These are phyloP conservation scores for Linderniella brevidens DNA, from an alignment of 257 asterid genomes.

Conservation along the genomic window DNA sequence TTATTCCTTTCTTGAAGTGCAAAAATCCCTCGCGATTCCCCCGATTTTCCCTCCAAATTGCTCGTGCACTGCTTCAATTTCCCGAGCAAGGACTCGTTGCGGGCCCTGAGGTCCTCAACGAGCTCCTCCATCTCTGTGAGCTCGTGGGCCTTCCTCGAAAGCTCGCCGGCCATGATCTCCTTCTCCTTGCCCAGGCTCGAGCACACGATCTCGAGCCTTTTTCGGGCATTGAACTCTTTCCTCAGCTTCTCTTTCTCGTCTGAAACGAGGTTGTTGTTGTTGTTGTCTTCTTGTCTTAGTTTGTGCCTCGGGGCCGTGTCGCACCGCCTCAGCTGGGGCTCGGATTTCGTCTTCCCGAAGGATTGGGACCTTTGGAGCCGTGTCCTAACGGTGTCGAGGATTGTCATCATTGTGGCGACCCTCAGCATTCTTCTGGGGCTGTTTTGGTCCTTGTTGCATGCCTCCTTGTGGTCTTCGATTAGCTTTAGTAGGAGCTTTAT, in stretches of 20 bases:
- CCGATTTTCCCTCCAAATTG: not conserved
- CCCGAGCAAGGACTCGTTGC: slow-evolving; percentile 23
- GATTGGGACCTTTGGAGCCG: slow-evolving; percentile 54
- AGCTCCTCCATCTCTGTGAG: slow-evolving; percentile 42
- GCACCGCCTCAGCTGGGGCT: slow-evolving; percentile 22
- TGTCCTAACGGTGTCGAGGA: slow-evolving; percentile 41
- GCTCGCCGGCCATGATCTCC: slow-evolving; percentile 57
- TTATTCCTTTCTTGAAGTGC: slow-evolving; percentile 29
- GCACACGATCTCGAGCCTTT: slow-evolving; percentile 55
- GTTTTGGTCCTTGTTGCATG: slow-evolving; percentile 30
- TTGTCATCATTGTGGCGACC: slow-evolving; percentile 81
- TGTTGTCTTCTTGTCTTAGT: slow-evolving; percentile 18
- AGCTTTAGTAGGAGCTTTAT: slow-evolving; percentile 47
- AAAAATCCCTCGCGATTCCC: slow-evolving; percentile 12
- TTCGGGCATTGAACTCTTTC: slow-evolving; percentile 34
- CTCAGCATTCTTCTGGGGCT: slow-evolving; percentile 66
- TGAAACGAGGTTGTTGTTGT: slow-evolving; percentile 6
- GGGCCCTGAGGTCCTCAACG: slow-evolving; percentile 28
- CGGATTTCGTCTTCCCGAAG: slow-evolving; percentile 25
- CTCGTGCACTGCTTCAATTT: slow-evolving; percentile 22
- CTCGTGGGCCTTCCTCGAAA: slow-evolving; percentile 36
- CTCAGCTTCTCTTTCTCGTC: slow-evolving; percentile 42
- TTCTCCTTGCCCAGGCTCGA: slow-evolving; percentile 58
- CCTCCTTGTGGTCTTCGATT: slow-evolving; percentile 61
- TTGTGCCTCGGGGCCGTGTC: slow-evolving; percentile 16